Evolutionary conservation across 2,329 filamentous ascomycete genomes (phyloP), one percentile per base, ranked within the genome.

Genomic region (Lasiodiplodia gonubiensis): DNA sequence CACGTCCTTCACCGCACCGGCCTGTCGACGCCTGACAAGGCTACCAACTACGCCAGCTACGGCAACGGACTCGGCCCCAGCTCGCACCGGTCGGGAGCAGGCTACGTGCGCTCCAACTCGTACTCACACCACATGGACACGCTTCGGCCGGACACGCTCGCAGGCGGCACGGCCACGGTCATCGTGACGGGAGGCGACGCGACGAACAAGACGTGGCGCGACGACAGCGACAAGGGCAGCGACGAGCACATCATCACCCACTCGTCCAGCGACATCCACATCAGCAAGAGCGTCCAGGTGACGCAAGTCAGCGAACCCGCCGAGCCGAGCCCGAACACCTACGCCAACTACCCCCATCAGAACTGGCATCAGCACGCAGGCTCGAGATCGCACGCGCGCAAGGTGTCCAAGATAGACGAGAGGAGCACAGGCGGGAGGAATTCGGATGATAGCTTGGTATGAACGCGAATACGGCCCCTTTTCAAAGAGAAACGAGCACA

Each of bases 1-100:
- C 67, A 67, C 37, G 67, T 72, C 10, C 51, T 76, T 4, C 73
- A 70, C 70, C 70, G 69, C 11, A 60, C 75, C 18, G 72, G 73
- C 3, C 67, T 74, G 2, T 66, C 63, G 30, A 48, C 63, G 23
- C 63, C 74, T 3, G 55, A 66, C 8, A 70, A 70, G 12, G 54
- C 30, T 54, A 64, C 52, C 55, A 52, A 67, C 23, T 61, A 67
- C 57, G 48, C 23, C 27, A 54, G 53, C 27, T 66, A 53, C 21
- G 64, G 53, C 64, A 66, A 66, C 39, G 11, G 18, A 1, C n/a
- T 52, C n/a, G 57, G 67, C 4, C 51, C 18, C 27, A 69, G 68
- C 39, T 54, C 54, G 18, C 23, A 10, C 37, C 33, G 42, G 12
- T n/a, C 37, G 3, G 57, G 61, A 27, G 46, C 61, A 25, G 64